Evolutionary conservation across 169 alveolate genomes (phyloP), one percentile per base, ranked within the genome.

Genomic region (Cryptosporidium andersoni): DNA sequence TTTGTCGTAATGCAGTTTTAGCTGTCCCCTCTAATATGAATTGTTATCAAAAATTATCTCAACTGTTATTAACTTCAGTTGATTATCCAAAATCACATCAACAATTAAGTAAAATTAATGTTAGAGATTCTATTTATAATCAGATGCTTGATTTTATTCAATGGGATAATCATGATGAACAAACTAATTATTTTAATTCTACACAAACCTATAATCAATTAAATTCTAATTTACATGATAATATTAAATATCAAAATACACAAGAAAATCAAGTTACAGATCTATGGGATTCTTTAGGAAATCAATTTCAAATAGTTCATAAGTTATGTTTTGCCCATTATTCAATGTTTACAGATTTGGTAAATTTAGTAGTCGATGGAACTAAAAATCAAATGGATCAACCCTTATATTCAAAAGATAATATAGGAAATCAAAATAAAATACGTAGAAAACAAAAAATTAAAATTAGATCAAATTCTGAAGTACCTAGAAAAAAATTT

Each of bases 241-340:
- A 14, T 53, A 58, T 52, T n/a, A 58, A 42, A 9, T 12, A 36
- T 58, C 85, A 74, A 45, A 62, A 25, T 25, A 25, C 0, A 25
- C 1, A 25, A 25, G 25, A 0, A 25, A 25, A 25, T 25, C 25
- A 25, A 25, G 25, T 0, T 25, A 25, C 0, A 25, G 25, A 25
- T 25, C 25, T 25, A 25, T 25, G 25, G 25, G 25, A 47, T 56
- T 6, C 60, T 40, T 34, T 74, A 34, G 85, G 85, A 9, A 68
- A 74, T 60, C 9, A 42, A 37, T 74, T 74, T 62, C 62, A 58
- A 7, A 62, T 49, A 3, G 85, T 68, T 8, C 85, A 74, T 39
- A 74, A 74, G 45, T 56, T 68, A 51, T 74, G 85, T 64, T 74
- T 74, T 49, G 45, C 60, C 16, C 85, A 74, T 49, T 74, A 74